Conservation (phyloP, 106 monocot species). For the Phalaenopsis equestris region DNA sequence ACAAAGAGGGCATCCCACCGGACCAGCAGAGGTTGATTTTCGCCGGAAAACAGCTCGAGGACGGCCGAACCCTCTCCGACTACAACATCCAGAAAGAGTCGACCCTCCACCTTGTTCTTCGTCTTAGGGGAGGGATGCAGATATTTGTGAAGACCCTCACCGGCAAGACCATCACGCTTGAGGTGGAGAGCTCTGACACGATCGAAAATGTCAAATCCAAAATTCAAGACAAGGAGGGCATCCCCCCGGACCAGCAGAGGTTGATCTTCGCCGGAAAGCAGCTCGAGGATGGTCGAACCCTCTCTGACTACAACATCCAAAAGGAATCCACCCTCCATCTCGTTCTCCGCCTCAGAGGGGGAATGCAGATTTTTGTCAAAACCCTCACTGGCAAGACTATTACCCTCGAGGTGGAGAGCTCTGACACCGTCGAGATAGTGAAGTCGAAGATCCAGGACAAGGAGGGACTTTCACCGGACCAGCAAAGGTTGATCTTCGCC, state of each 20-base stretch:
- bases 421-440: not conserved
- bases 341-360: conserved; percentile 2
- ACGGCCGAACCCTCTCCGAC: conserved; percentile 2
- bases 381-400: conserved; percentile 5
- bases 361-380: conserved; percentile 7
- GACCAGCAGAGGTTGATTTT: conserved; percentile 8
- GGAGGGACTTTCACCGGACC: conserved; percentile 5
- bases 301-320: conserved; percentile 8
- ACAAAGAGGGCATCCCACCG: conserved; percentile 6
- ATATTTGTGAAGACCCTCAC: conserved; percentile 6
- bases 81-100: conserved; percentile 11
- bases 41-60: conserved; percentile 7
- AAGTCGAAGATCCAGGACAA: conserved; percentile 6
- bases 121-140: conserved; percentile 7
- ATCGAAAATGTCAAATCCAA: conserved; percentile 2
- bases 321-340: conserved; percentile 11
- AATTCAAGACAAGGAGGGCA: conserved; percentile 8
- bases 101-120: conserved; percentile 5
- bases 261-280: conserved; percentile 7
- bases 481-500: conserved; percentile 3
- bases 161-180: not conserved
- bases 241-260: conserved; percentile 7
- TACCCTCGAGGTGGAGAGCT: conserved; percentile 6
- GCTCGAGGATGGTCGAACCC: conserved; percentile 7
- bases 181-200: conserved; percentile 8